Conservation (phyloP, 441 rosid genomes). For the Bruguiera hainesii region DNA sequence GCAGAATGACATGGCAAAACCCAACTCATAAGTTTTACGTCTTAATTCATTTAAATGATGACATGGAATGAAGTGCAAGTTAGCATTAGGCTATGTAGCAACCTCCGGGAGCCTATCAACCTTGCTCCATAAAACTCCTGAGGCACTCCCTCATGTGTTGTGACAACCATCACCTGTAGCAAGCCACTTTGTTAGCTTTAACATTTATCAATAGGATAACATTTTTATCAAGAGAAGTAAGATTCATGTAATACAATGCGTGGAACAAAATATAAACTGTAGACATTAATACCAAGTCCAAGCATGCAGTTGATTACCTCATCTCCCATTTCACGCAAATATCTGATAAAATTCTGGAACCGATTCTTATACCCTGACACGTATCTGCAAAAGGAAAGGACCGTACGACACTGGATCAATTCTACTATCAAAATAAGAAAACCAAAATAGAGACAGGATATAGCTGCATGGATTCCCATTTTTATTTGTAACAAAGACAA, state of each 20-base stretch:
- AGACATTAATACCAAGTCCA: neutral
- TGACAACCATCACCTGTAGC: constrained; percentile 83
- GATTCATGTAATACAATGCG: neutral
- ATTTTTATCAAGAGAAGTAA: constrained; percentile 5
- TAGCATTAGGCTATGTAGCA: constrained; percentile 10
- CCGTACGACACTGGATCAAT: constrained; percentile 4
- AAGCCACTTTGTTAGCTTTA: constrained; percentile 13
- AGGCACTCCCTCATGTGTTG: constrained; percentile 98
- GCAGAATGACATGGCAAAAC: too few relatives aligned
- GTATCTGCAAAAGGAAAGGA: constrained; percentile 58
- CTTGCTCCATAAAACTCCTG: constrained; percentile 93
- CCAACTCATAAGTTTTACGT: neutral
- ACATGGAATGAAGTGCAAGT: neutral
- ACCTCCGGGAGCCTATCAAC: constrained; percentile 93
- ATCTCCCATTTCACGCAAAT: constrained; percentile 96
- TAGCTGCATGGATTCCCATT: neutral
- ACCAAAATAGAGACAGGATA: constrained; percentile 1
- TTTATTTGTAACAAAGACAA: constrained; percentile 1
- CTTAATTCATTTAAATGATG: constrained; percentile 11
- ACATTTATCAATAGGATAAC: constrained; percentile 1
- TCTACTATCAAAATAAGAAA: constrained; percentile 5
- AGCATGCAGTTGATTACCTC: constrained; percentile 48
- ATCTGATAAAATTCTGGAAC: constrained; percentile 91
- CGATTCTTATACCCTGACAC: constrained; percentile 95
- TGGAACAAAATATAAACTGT: neutral